A percentile compares a stretch with the other conserved stretches of the same genome.
Conservation (phyloP, 176 grass and related monocot genomes). For the Elymus sibiricus region DNA sequence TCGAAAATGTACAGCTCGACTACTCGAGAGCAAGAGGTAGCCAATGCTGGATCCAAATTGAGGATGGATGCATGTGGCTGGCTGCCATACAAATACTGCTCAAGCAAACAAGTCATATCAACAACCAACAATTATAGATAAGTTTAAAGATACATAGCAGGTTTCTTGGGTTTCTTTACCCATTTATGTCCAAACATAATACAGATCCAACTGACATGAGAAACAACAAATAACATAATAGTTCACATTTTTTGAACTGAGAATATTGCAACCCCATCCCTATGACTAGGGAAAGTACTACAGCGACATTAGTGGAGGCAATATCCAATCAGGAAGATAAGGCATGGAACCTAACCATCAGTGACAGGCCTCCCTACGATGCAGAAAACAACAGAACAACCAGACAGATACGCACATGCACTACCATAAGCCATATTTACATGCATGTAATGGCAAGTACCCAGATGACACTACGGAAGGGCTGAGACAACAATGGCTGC, state of each 20-base stretch:
- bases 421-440: conserved; percentile 50
- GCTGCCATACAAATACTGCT: conserved; percentile 16
- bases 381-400: conserved; percentile 17
- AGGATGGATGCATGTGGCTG: conserved; percentile 11
- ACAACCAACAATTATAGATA: conserved; percentile 7
- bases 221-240: conserved; percentile 27
- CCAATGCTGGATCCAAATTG: background rate
- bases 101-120: conserved; percentile 33
- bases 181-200: conserved; percentile 11
- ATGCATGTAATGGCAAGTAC: conserved; percentile 32
- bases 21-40: conserved; percentile 3
- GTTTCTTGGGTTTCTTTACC: background rate
- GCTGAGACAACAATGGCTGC: conserved; percentile 27
- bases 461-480: conserved; percentile 29
- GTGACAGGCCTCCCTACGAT: background rate
- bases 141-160: background rate
- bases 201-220: conserved; percentile 1
- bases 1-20: background rate
- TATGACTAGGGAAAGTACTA: conserved; percentile 24
- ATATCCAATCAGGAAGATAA: conserved; percentile 13
- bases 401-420: background rate
- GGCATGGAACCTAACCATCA: conserved; percentile 14
- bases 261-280: conserved; percentile 16
- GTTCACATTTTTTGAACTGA: conserved; percentile 3
- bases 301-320: background rate